Conservation (phyloP, 371 early-diverging fungal genomes). For the Basidiobolus meristosporus region DNA sequence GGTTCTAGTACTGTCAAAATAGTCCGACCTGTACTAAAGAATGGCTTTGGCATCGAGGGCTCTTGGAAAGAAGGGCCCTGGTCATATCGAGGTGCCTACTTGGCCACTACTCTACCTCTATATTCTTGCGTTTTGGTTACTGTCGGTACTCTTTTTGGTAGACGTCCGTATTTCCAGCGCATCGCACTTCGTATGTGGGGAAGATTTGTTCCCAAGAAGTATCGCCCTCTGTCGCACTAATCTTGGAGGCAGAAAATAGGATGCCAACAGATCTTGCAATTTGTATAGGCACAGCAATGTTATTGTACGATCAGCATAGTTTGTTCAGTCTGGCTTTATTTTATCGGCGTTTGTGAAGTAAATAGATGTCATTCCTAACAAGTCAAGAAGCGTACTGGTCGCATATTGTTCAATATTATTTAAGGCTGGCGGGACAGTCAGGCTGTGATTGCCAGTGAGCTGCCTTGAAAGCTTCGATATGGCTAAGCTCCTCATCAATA, state of each 20-base stretch:
- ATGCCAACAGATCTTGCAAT: no score
- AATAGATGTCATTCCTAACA: no score
- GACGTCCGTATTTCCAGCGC: slow-evolving; percentile 18
- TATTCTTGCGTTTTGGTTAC: slow-evolving; percentile 17
- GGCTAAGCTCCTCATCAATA: slow-evolving; percentile 22
- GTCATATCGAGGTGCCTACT: slow-evolving; percentile 18
- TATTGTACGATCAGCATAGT: no score
- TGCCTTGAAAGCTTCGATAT: slow-evolving; percentile 41
- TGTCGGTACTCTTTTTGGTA: slow-evolving; percentile 19
- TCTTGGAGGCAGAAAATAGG: no score
- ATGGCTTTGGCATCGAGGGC: slow-evolving; percentile 13
- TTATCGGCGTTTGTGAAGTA: no score
- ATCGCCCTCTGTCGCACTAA: no score
- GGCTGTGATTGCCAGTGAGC: slow-evolving; percentile 53
- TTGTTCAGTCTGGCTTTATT: no score
- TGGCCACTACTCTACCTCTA: slow-evolving; percentile 19
- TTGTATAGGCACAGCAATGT: no score
- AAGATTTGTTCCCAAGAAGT: slow-evolving; percentile 16
- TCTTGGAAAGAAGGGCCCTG: slow-evolving; percentile 23
- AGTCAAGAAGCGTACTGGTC: no score
- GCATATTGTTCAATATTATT: no score
- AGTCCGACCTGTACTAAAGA: slow-evolving; percentile 16
- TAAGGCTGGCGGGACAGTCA: slow-evolving; percentile 28
- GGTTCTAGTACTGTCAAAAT: slow-evolving; percentile 22
- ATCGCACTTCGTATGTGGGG: slow-evolving; percentile 27